These are phyloP conservation scores for Alternaria sp. DNA, from an alignment of 2,329 filamentous ascomycete species.

Conservation along the genomic window DNA sequence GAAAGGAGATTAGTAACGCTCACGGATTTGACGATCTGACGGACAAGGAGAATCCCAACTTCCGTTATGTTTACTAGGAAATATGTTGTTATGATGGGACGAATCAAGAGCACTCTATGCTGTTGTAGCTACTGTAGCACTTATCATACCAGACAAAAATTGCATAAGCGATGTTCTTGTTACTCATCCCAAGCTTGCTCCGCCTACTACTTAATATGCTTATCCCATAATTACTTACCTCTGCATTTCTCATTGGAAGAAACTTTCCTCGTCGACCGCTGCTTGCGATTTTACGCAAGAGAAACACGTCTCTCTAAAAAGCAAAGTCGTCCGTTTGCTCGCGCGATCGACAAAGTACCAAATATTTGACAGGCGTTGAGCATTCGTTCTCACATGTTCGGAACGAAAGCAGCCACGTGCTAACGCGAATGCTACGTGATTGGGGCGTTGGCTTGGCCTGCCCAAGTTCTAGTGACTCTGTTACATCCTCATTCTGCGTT, in stretches of 20 bases:
- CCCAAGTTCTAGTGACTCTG: not conserved
- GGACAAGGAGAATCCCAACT: constrained; percentile 67
- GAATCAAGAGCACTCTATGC: not conserved
- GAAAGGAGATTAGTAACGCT: constrained; percentile 40
- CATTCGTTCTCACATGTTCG: not conserved
- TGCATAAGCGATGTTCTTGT: not conserved
- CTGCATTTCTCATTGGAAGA: not conserved
- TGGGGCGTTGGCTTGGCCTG: not conserved
- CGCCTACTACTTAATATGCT: not conserved
- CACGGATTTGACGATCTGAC: constrained; percentile 71
- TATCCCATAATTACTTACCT: not conserved
- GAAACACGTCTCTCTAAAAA: not conserved
- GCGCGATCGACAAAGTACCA: not conserved
- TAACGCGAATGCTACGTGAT: not conserved
- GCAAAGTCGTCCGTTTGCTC: not conserved
- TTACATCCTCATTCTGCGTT: not conserved
- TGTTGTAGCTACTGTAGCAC: not conserved
- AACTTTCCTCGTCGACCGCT: not conserved
- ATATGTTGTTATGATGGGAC: not conserved
- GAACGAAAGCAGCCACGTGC: not conserved
- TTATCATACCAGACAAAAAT: not conserved
- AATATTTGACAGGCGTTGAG: not conserved
- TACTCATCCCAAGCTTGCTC: not conserved
- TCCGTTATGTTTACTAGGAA: constrained; percentile 61
- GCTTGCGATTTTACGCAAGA: not conserved